phyloP scores from a whole-genome alignment of 2,329 filamentous ascomycete species.

The Colletotrichum godetiae region DNA sequence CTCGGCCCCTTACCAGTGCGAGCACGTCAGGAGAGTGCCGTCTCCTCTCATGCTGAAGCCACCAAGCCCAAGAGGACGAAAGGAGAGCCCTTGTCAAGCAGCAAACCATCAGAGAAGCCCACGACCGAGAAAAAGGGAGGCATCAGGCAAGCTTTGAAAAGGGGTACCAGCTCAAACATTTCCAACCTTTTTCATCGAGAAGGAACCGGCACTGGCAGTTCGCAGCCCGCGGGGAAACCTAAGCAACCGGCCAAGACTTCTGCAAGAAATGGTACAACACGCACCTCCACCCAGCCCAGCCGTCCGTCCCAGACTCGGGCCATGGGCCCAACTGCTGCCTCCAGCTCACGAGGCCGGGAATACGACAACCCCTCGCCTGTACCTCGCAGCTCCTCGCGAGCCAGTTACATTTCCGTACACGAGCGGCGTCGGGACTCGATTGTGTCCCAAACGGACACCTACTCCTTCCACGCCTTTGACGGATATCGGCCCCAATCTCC shows the following conservation, averaged over 20 bases:
- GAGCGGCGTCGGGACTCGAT: slow-evolving; percentile 65
- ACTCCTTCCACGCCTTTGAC: slow-evolving; percentile 61
- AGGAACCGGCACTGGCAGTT: slow-evolving; percentile 37
- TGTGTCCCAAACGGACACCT: slow-evolving; percentile 67
- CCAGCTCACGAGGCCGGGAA: slow-evolving; percentile 30
- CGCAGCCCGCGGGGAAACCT: slow-evolving; percentile 31
- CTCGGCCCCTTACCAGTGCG: slow-evolving; percentile 38
- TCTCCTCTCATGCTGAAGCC: slow-evolving; percentile 38
- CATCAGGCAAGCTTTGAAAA: slow-evolving; percentile 64
- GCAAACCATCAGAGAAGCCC: slow-evolving; percentile 38
- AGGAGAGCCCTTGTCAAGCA: slow-evolving; percentile 38
- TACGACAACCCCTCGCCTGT: slow-evolving; percentile 40
- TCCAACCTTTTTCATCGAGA: slow-evolving; percentile 64
- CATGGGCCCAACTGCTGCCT: slow-evolving; percentile 33
- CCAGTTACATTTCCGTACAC: slow-evolving; percentile 63
- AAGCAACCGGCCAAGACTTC: slow-evolving; percentile 39
- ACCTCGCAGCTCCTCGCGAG: slow-evolving; percentile 54
- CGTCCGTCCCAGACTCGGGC: slow-evolving; percentile 26
- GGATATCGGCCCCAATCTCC: slow-evolving; percentile 59
- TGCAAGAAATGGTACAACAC: background rate
- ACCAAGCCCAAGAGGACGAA: slow-evolving; percentile 46
- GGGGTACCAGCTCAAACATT: slow-evolving; percentile 58
- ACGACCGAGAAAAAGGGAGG: slow-evolving; percentile 56
- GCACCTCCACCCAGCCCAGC: slow-evolving; percentile 1
- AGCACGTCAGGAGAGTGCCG: slow-evolving; percentile 33